phyloP scores from a whole-genome alignment of 306 rosid genomes.

The Vicia sativa region DNA sequence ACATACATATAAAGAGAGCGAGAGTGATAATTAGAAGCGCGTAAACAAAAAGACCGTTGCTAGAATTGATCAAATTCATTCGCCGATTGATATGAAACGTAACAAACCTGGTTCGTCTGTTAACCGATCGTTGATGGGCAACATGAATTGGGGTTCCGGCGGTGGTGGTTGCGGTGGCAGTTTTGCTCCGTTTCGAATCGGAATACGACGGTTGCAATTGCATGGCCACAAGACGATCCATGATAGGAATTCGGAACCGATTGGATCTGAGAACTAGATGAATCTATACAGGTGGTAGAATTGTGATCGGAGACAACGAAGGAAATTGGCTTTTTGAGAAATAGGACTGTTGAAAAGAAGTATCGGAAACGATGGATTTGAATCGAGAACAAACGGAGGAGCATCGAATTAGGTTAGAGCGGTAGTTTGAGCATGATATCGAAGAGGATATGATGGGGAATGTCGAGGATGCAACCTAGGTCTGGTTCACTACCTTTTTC shows the following conservation, averaged over 20 bases:
- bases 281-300: slow-evolving; percentile 9
- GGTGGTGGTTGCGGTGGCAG: no score
- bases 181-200: neutral
- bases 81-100: neutral
- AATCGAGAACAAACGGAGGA: slow-evolving; percentile 25
- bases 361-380: neutral
- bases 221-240: slow-evolving; percentile 30
- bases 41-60: slow-evolving; percentile 41
- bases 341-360: slow-evolving; percentile 15
- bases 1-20: slow-evolving; percentile 24
- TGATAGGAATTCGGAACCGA: neutral
- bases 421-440: slow-evolving; percentile 23
- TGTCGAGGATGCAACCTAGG: slow-evolving; percentile 8
- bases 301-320: neutral
- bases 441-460: slow-evolving; percentile 26
- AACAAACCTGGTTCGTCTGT: slow-evolving; percentile 3
- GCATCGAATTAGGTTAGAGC: slow-evolving; percentile 15
- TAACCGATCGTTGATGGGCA: neutral
- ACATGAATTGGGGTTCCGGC: neutral
- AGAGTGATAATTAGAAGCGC: neutral
- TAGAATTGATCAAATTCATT: slow-evolving; percentile 37
- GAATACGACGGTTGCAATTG: neutral
- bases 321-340: slow-evolving; percentile 25
- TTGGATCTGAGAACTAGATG: neutral
- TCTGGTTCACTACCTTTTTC: neutral